Evolutionary conservation across 306 rosid genomes (phyloP).

Genomic region (Dryas alaskensis): DNA sequence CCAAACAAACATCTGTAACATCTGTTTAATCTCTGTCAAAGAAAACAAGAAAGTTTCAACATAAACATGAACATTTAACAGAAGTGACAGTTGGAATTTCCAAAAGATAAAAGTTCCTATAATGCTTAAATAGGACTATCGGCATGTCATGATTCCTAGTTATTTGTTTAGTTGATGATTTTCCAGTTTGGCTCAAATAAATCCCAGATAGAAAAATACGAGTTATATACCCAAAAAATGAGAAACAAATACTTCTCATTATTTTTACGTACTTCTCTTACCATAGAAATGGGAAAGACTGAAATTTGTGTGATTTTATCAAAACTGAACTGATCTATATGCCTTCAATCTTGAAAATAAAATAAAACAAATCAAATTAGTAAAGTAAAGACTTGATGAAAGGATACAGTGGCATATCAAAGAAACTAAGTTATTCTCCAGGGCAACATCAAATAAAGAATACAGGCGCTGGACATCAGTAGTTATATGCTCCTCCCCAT

Average conservation of each 20-base stretch:
- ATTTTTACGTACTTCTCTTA: background rate
- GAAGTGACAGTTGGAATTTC: background rate
- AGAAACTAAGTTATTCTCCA: conserved; percentile 88
- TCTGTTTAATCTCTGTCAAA: conserved; percentile 66
- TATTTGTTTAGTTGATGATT: background rate
- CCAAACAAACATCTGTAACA: conserved; percentile 97
- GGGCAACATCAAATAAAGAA: conserved; percentile 87
- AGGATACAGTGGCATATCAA: conserved; percentile 98
- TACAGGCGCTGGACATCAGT: conserved; percentile 83
- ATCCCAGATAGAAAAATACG: background rate
- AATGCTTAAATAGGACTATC: background rate
- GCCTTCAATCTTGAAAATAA: background rate
- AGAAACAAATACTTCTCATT: background rate
- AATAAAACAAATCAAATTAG: background rate
- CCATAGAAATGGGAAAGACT: background rate
- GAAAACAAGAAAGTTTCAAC: conserved; percentile 35
- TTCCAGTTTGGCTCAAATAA: conserved; percentile 1
- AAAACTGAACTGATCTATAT: background rate
- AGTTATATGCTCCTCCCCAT: conserved; percentile 61
- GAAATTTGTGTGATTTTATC: background rate
- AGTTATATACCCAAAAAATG: background rate
- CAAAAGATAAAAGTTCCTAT: background rate
- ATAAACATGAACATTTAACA: conserved; percentile 1
- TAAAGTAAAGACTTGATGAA: conserved; percentile 4
- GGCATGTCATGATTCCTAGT: background rate